These are phyloP conservation scores for Coprinellus aureogranulatus DNA, from an alignment of 768 basidiomycete genomes.

Conservation along the genomic window DNA sequence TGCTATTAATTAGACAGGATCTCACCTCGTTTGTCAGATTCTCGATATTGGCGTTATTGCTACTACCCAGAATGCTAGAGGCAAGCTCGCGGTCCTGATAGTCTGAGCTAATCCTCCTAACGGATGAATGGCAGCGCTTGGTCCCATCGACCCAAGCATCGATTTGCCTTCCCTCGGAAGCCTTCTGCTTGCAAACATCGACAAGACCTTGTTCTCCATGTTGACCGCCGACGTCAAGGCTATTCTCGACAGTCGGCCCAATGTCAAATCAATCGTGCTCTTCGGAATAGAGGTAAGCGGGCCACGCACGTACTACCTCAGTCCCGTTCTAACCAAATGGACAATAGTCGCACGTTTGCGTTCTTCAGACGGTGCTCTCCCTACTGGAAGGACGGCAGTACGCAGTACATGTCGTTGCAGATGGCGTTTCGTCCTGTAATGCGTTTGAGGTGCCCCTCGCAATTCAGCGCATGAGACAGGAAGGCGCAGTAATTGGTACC, in stretches of 20 bases:
- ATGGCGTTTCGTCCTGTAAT: slow-evolving; percentile 83
- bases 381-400: slow-evolving; percentile 45
- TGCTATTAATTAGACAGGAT: background rate
- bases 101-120: slow-evolving; percentile 4
- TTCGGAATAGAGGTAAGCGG: slow-evolving; percentile 82
- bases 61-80: slow-evolving; percentile 83
- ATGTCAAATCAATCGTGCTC: slow-evolving; percentile 62
- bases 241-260: slow-evolving; percentile 46
- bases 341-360: slow-evolving; percentile 87
- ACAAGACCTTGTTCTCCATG: slow-evolving; percentile 89
- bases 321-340: slow-evolving; percentile 2
- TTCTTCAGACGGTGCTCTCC: slow-evolving; percentile 79
- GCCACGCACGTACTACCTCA: background rate
- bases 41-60: slow-evolving; percentile 69
- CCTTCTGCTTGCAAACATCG: slow-evolving; percentile 58
- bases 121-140: slow-evolving; percentile 53
- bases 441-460: slow-evolving; percentile 77
- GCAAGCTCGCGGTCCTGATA: slow-evolving; percentile 31
- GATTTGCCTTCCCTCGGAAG: slow-evolving; percentile 51
- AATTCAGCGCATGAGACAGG: slow-evolving; percentile 61
- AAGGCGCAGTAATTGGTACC: slow-evolving; percentile 76
- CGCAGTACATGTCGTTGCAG: slow-evolving; percentile 69
- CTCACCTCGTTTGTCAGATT: slow-evolving; percentile 36
- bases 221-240: slow-evolving; percentile 60
- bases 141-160: slow-evolving; percentile 63